Conservation (phyloP, 768 basidiomycete genomes). For the Candolleomyces aberdarensis region DNA sequence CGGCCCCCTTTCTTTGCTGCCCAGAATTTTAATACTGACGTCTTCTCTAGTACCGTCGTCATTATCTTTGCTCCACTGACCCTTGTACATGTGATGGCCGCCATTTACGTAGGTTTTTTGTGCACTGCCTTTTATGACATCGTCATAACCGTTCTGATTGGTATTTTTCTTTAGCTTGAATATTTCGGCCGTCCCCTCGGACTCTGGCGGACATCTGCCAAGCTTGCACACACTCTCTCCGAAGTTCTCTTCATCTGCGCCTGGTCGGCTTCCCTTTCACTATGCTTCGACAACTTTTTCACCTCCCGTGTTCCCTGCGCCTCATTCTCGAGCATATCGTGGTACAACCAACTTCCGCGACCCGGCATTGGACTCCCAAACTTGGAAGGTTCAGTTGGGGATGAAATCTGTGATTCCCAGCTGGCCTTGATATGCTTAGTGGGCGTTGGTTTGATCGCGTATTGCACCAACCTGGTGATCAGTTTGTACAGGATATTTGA, state of each 20-base stretch:
- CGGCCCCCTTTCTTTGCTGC: conserved; percentile 22
- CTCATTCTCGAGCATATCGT: conserved; percentile 51
- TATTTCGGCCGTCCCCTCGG: conserved; percentile 92
- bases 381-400: conserved; percentile 44
- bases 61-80: conserved; percentile 86
- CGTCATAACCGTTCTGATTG: neutral
- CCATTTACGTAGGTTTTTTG: conserved; percentile 67
- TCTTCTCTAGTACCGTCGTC: conserved; percentile 58
- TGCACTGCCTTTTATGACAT: conserved; percentile 8
- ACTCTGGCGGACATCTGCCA: conserved; percentile 86
- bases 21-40: neutral
- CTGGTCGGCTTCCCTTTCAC: conserved; percentile 89
- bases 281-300: conserved; percentile 90
- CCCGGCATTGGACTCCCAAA: conserved; percentile 42
- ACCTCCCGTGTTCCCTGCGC: conserved; percentile 82
- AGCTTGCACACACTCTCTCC: conserved; percentile 80
- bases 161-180: conserved; percentile 57
- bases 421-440: conserved; percentile 76
- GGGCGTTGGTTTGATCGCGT: conserved; percentile 71
- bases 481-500: conserved; percentile 85
- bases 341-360: conserved; percentile 72
- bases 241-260: conserved; percentile 91
- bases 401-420: conserved; percentile 70
- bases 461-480: conserved; percentile 83
- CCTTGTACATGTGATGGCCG: conserved; percentile 78